Conservation (phyloP, 2,329 filamentous ascomycete genomes). For the Claviceps africana region DNA sequence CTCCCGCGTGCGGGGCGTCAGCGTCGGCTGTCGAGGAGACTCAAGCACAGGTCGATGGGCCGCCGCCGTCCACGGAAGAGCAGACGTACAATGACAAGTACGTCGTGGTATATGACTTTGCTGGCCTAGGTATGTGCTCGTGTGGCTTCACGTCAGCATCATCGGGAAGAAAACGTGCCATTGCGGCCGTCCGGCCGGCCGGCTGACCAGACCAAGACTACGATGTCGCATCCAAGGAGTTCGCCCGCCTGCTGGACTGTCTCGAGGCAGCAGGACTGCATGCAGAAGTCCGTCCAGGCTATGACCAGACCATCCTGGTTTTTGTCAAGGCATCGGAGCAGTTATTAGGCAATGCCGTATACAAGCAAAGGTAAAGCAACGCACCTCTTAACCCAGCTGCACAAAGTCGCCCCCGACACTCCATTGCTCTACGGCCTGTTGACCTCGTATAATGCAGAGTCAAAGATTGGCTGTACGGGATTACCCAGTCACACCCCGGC, state of each 20-base stretch:
- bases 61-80: neutral
- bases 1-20: neutral
- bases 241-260: constrained; percentile 37
- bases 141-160: neutral
- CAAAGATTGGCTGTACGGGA: constrained; percentile 62
- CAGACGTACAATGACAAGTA: constrained; percentile 15
- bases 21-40: neutral
- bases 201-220: constrained; percentile 14
- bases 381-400: neutral
- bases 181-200: neutral
- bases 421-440: neutral
- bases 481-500: constrained; percentile 49
- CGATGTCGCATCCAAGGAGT: constrained; percentile 20
- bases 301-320: constrained; percentile 51
- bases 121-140: constrained; percentile 16
- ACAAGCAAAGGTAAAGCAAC: constrained; percentile 43
- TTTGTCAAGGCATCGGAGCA: constrained; percentile 51
- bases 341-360: constrained; percentile 49
- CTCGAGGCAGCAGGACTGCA: constrained; percentile 50
- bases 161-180: neutral
- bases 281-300: constrained; percentile 57
- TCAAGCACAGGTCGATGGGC: neutral
- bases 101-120: constrained; percentile 26
- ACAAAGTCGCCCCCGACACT: neutral
- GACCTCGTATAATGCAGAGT: constrained; percentile 31